Conservation (phyloP, 2,329 filamentous ascomycete genomes). For the Pseudocercospora vitis region DNA sequence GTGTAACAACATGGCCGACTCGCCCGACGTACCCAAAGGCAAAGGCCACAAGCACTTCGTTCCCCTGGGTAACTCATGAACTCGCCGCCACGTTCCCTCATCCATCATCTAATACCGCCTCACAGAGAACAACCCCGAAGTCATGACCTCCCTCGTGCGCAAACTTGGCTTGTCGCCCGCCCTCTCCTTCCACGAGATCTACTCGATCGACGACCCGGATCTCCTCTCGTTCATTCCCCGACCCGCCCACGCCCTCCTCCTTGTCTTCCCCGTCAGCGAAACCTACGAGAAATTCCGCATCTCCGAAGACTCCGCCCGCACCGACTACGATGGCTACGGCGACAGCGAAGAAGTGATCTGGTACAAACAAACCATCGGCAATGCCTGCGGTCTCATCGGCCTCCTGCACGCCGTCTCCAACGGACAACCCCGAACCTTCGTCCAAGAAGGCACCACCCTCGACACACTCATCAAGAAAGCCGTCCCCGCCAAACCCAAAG, state of each 20-base stretch:
- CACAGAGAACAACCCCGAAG: slow-evolving; percentile 74
- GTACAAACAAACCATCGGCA: slow-evolving; percentile 93
- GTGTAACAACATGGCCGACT: background rate
- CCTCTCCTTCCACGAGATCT: slow-evolving; percentile 85
- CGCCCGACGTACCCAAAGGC: background rate
- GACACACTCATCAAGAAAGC: slow-evolving; percentile 67
- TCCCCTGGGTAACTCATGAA: slow-evolving; percentile 40
- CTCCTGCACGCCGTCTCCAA: slow-evolving; percentile 81
- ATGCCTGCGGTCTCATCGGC: slow-evolving; percentile 89
- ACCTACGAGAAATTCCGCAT: slow-evolving; percentile 75
- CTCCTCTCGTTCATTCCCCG: slow-evolving; percentile 84
- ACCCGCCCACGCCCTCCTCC: slow-evolving; percentile 81
- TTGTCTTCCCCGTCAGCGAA: slow-evolving; percentile 83
- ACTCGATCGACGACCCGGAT: slow-evolving; percentile 80
- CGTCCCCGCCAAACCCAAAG: slow-evolving; percentile 64
- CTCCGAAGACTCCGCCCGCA: slow-evolving; percentile 66
- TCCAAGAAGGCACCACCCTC: slow-evolving; percentile 60
- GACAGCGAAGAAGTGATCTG: slow-evolving; percentile 75
- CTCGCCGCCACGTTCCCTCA: too few species aligned
- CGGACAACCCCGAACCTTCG: slow-evolving; percentile 64
- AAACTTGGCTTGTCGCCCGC: slow-evolving; percentile 77
- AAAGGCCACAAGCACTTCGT: slow-evolving; percentile 14
- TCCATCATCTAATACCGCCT: background rate
- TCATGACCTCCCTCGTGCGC: slow-evolving; percentile 81
- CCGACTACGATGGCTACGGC: slow-evolving; percentile 68